Percentiles rank a stretch among this genome's conserved stretches.
phyloP scores from a whole-genome alignment of 331 rosid species.

The Acacia concinna region DNA sequence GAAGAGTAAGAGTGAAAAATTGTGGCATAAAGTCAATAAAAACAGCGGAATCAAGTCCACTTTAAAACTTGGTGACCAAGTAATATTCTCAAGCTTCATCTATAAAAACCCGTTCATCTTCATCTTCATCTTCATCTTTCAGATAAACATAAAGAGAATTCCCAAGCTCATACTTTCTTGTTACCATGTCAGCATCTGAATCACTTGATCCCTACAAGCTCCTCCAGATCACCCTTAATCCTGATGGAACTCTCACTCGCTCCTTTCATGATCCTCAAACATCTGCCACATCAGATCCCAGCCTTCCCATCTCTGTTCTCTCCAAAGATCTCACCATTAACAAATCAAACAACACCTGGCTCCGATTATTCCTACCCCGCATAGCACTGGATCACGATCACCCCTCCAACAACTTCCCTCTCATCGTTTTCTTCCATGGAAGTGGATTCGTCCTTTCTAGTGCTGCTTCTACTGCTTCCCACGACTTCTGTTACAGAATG shows the following conservation, averaged over 20 bases:
- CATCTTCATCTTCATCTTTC: neutral
- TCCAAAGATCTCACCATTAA: neutral
- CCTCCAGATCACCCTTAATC: neutral
- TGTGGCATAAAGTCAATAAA: no score
- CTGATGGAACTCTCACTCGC: neutral
- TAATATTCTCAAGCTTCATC: no score
- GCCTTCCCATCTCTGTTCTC: neutral
- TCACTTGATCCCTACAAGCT: neutral
- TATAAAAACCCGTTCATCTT: neutral
- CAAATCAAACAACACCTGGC: neutral
- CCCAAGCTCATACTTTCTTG: neutral
- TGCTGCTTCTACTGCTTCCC: constrained; percentile 25
- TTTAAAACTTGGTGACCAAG: no score
- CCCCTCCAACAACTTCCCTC: constrained; percentile 23
- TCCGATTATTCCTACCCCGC: neutral
- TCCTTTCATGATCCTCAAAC: neutral
- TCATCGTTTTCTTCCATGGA: constrained; percentile 38
- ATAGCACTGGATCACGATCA: neutral
- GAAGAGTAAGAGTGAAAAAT: no score
- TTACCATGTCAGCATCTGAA: neutral
- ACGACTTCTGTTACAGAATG: constrained; percentile 35
- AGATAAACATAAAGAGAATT: no score
- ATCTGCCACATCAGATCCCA: neutral
- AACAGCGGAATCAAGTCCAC: no score
- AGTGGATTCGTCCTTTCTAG: constrained; percentile 35